phyloP scores from a whole-genome alignment of 768 basidiomycete species.

The Solioccasus polychromus region DNA sequence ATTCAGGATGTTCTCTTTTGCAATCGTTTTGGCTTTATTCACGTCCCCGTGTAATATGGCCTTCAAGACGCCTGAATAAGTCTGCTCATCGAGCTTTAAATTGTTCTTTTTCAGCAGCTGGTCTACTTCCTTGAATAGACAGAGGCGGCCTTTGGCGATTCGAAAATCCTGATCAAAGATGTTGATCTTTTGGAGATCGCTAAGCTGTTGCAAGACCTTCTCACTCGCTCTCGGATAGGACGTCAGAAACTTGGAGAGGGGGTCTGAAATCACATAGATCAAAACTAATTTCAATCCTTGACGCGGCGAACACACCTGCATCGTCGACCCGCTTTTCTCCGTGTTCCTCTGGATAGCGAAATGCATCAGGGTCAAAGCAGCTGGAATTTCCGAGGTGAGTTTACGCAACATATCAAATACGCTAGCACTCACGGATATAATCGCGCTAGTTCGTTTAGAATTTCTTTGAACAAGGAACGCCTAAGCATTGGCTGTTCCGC shows the following conservation, averaged over 20 bases:
- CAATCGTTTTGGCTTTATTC: slow-evolving; percentile 4
- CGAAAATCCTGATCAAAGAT: slow-evolving; percentile 14
- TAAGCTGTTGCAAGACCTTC: neutral
- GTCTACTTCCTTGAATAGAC: slow-evolving; percentile 5
- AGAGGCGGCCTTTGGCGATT: slow-evolving; percentile 14
- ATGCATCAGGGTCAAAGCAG: slow-evolving; percentile 13
- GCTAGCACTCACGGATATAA: slow-evolving; percentile 24
- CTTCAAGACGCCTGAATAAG: neutral
- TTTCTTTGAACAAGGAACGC: slow-evolving; percentile 22
- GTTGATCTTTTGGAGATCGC: neutral
- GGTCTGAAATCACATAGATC: slow-evolving; percentile 3
- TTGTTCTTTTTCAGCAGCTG: neutral
- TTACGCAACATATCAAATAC: neutral
- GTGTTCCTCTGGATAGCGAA: neutral
- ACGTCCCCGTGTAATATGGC: slow-evolving; percentile 4
- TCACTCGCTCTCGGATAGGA: slow-evolving; percentile 16
- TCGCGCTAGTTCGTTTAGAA: slow-evolving; percentile 20
- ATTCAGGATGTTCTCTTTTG: neutral
- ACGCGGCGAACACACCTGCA: slow-evolving; percentile 2
- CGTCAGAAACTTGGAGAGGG: slow-evolving; percentile 1
- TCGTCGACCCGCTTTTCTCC: neutral
- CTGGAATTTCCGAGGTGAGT: slow-evolving; percentile 1
- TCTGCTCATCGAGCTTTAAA: neutral
- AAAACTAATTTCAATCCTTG: neutral
- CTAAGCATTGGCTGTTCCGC: slow-evolving; percentile 5